Evolutionary conservation across 73 alveolate species (phyloP), one percentile per base, ranked within the genome.

Genomic region (Paramecium tetraurelia): DNA sequence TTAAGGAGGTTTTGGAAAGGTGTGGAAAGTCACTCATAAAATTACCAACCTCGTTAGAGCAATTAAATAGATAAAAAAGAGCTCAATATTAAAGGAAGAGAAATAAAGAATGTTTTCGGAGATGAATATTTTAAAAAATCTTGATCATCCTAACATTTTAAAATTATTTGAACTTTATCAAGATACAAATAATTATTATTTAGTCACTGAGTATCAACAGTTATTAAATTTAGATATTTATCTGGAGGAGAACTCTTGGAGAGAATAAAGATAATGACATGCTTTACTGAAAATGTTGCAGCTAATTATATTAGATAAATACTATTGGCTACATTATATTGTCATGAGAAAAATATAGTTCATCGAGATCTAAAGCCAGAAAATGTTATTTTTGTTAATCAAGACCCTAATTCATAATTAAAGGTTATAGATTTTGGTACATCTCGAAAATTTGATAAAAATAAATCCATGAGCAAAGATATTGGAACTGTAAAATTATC

Each of bases 341-440:
- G 98, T 59, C 99, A 97, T 88, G 92, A 88, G 50, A 92, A 93
- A 92, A 94, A 94, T 36, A 96, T 96, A 14, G 97, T 97, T 5
- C 99, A 97, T 89, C 85, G 99, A 89, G 99, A 98, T 89, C 58
- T 98, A 35, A 98, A 98, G 50, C 99, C 99, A 10, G 99, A 96
- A 70, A 98, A 98, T 92, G 92, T 97, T 48, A 84, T 97, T 58
- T 96, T 97, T 57, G 96, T 89, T 31, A 94, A 93, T 35, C 89
- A 93, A 58, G 95, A 96, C 36, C 88, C 92, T 1, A 85, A 92
- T 22, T 85, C 92, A 8, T 75, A 46, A 29, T 58, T 96, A 12
- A 98, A 98, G 93, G 96, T 98, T 11, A 97, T 98, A 12, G 99
- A 97, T 93, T 98, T 98, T 93, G 99, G 99, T 4, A 95, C 98